Evolutionary conservation across 2,329 filamentous ascomycete species (phyloP).

Genomic region (Chaetomium strumarium): DNA sequence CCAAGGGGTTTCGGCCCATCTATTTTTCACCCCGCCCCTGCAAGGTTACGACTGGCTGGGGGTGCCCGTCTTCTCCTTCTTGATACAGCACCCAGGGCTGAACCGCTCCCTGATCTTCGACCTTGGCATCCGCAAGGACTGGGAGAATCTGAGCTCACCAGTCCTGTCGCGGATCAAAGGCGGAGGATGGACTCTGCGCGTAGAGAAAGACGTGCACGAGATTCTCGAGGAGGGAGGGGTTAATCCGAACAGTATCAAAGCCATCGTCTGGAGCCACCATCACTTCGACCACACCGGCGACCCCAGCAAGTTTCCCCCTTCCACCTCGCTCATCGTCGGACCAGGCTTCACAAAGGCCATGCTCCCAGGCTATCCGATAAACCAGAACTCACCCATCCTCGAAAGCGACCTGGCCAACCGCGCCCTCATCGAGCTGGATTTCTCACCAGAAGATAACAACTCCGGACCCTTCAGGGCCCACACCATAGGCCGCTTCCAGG

Average conservation of each 20-base stretch:
- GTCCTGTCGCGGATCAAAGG: not conserved
- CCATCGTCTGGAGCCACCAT: conserved; percentile 32
- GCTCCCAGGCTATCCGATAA: conserved; percentile 39
- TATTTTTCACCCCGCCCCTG: conserved; percentile 28
- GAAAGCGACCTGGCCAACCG: conserved; percentile 29
- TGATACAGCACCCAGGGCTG: conserved; percentile 22
- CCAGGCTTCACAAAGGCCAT: conserved; percentile 39
- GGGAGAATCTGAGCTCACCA: conserved; percentile 9
- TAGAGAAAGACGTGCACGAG: conserved; percentile 22
- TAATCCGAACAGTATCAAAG: conserved; percentile 16
- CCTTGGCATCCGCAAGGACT: conserved; percentile 19
- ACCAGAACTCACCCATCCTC: conserved; percentile 26
- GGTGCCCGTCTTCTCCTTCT: conserved; percentile 23
- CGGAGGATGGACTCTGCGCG: conserved; percentile 6
- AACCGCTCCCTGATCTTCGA: conserved; percentile 24
- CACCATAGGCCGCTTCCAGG: conserved; percentile 20
- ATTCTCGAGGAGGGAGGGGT: conserved; percentile 21
- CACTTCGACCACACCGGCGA: conserved; percentile 48
- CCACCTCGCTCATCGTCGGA: conserved; percentile 42
- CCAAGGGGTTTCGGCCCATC: conserved; percentile 17
- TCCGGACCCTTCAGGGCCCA: not conserved
- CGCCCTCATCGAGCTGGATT: conserved; percentile 22
- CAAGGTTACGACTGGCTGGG: conserved; percentile 28
- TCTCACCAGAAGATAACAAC: conserved; percentile 2
- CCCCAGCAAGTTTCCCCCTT: conserved; percentile 35